phyloP scores from a whole-genome alignment of 139 green algal genomes.

The Chlorella sp. region DNA sequence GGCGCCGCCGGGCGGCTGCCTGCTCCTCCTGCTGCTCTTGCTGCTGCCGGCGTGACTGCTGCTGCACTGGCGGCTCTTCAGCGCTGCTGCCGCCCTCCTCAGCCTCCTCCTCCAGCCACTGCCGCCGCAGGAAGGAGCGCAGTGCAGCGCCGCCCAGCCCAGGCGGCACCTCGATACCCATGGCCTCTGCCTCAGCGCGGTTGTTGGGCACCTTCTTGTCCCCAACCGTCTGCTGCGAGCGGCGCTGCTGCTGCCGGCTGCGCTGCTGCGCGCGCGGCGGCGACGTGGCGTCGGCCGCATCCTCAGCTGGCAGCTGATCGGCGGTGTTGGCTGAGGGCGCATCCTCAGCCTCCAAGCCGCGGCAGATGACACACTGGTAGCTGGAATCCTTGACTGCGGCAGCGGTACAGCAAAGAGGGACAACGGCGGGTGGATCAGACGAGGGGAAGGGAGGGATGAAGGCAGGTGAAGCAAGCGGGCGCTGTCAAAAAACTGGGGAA shows the following conservation, averaged over 20 bases:
- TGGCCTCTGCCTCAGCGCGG: neutral
- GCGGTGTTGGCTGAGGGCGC: conserved; percentile 24
- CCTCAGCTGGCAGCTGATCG: neutral
- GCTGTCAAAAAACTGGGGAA: no score
- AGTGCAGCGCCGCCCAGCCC: conserved; percentile 17
- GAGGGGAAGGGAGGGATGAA: no score
- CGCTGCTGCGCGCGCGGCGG: neutral
- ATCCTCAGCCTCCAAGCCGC: conserved; percentile 34
- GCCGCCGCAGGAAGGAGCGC: neutral
- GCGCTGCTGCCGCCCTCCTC: neutral
- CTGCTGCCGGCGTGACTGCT: neutral
- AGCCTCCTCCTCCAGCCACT: neutral
- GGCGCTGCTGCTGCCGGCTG: neutral
- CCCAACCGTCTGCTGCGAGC: neutral
- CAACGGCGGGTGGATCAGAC: no score
- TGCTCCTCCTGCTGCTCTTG: neutral
- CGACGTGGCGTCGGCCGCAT: conserved; percentile 14
- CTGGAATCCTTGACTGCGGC: conserved; percentile 34
- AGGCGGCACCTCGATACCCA: neutral
- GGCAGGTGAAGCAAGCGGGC: neutral
- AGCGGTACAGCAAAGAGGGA: no score
- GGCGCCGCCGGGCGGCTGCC: neutral
- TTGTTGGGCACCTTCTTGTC: no score
- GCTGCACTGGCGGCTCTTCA: neutral
- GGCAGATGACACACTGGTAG: conserved; percentile 47